Conservation (phyloP, 371 early-diverging fungal genomes). For the Smittium culicis region DNA sequence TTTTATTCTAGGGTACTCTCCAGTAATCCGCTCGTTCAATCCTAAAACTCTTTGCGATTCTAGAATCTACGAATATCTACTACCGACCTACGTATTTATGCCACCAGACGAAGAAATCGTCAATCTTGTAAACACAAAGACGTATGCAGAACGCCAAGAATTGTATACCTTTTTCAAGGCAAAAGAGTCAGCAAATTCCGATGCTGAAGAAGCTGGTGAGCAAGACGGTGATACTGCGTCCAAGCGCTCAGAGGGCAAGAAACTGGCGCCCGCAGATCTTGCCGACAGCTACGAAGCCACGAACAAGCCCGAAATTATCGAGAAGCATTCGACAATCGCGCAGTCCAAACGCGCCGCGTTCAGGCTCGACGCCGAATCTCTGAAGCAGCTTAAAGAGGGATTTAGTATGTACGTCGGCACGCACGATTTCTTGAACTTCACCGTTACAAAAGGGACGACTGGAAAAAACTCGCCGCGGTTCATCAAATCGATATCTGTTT, state of each 20-base stretch:
- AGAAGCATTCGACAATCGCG: slow-evolving; percentile 32
- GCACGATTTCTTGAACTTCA: slow-evolving; percentile 95
- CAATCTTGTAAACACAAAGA: slow-evolving; percentile 25
- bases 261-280: background rate
- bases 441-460: slow-evolving; percentile 57
- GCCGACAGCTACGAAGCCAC: background rate
- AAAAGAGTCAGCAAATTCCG: slow-evolving; percentile 1
- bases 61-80: slow-evolving; percentile 92
- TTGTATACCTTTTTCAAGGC: slow-evolving; percentile 15
- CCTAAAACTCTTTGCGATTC: slow-evolving; percentile 84
- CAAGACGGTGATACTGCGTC: background rate
- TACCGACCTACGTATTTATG: slow-evolving; percentile 82
- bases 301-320: background rate
- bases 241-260: background rate
- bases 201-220: background rate
- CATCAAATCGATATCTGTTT: slow-evolving; percentile 59
- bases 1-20: slow-evolving; percentile 42
- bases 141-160: slow-evolving; percentile 19
- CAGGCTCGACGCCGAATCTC: slow-evolving; percentile 42
- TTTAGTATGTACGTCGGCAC: slow-evolving; percentile 74
- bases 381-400: slow-evolving; percentile 49
- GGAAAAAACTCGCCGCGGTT: slow-evolving; percentile 64
- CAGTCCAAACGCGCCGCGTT: slow-evolving; percentile 38
- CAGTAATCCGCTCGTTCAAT: slow-evolving; percentile 67
- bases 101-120: slow-evolving; percentile 28